Conservation (phyloP, 1,284 basidiomycete genomes). For the Violaceomyces palustris region DNA sequence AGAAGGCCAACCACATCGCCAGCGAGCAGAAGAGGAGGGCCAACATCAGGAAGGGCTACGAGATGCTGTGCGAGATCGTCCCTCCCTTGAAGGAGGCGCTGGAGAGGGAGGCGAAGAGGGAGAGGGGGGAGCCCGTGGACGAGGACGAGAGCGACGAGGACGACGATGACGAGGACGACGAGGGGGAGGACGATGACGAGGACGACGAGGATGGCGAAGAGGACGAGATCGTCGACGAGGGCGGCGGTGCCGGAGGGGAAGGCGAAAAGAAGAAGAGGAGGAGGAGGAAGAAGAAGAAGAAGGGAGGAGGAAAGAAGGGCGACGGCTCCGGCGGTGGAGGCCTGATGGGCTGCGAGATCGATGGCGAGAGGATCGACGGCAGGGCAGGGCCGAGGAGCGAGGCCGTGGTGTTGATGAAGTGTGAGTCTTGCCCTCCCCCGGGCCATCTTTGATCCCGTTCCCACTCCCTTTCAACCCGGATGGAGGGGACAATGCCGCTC, state of each 20-base stretch:
- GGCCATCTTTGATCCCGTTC: no score
- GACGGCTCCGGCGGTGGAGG: not conserved
- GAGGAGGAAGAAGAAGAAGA: conserved; percentile 2
- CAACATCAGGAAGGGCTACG: conserved; percentile 81
- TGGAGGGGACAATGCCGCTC: no score
- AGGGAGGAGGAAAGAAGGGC: not conserved
- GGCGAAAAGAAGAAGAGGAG: conserved; percentile 9
- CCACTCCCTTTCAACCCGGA: no score
- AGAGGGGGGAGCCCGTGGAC: conserved; percentile 4
- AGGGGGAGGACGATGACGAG: not conserved
- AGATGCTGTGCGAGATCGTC: conserved; percentile 70
- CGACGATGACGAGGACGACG: conserved; percentile 1
- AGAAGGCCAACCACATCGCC: conserved; percentile 87
- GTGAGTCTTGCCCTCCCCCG: not conserved
- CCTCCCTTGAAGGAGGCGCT: conserved; percentile 62
- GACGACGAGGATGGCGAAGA: conserved; percentile 8
- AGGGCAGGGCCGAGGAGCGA: conserved; percentile 32
- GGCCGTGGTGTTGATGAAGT: conserved; percentile 36
- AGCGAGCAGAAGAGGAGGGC: conserved; percentile 84
- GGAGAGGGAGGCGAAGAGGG: conserved; percentile 19
- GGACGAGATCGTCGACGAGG: conserved; percentile 7
- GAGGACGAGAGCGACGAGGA: conserved; percentile 1
- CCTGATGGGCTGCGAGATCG: conserved; percentile 18
- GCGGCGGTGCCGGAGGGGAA: not conserved
- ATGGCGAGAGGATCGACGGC: conserved; percentile 36